A percentile compares a stretch with the other conserved stretches of the same genome.
These are phyloP conservation scores for Zygotorulaspora sp. DNA, from an alignment of 805 yeast species.

Conservation along the genomic window DNA sequence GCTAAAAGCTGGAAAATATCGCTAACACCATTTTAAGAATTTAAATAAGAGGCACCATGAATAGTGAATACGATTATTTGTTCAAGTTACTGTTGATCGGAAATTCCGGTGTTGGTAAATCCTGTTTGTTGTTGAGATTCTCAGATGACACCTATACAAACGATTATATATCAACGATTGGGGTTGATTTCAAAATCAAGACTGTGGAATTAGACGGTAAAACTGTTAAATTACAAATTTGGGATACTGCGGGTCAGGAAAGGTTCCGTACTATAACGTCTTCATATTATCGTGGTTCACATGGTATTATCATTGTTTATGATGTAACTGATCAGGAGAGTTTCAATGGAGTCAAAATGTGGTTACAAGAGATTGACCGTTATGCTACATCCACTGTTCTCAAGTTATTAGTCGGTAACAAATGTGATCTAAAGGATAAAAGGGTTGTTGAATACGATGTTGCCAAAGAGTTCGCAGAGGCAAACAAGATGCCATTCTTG, in stretches of 20 bases:
- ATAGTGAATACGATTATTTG: conserved; percentile 95
- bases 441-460: conserved; percentile 93
- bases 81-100: conserved; percentile 94
- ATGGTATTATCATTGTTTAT: conserved; percentile 95
- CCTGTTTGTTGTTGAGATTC: conserved; percentile 89
- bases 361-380: conserved; percentile 98
- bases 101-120: conserved; percentile 98
- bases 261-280: conserved; percentile 96
- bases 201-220: conserved; percentile 94
- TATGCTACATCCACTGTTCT: conserved; percentile 97
- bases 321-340: conserved; percentile 97
- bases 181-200: conserved; percentile 90
- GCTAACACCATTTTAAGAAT: too few relatives aligned
- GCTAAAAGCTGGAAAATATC: too few relatives aligned
- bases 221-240: conserved; percentile 93
- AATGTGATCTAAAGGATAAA: conserved; percentile 89
- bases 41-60: conserved; percentile 57
- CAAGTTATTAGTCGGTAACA: conserved; percentile 93
- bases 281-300: conserved; percentile 97
- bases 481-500: conserved; percentile 82
- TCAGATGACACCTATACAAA: conserved; percentile 97
- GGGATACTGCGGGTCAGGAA: conserved; percentile 99
- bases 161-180: conserved; percentile 95
- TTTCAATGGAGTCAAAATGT: conserved; percentile 93
- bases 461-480: conserved; percentile 97